A percentile compares a stretch with the other conserved stretches of the same genome.
These are phyloP conservation scores for Chaetomium sp. DNA, from an alignment of 2,329 filamentous ascomycete species.

Conservation along the genomic window DNA sequence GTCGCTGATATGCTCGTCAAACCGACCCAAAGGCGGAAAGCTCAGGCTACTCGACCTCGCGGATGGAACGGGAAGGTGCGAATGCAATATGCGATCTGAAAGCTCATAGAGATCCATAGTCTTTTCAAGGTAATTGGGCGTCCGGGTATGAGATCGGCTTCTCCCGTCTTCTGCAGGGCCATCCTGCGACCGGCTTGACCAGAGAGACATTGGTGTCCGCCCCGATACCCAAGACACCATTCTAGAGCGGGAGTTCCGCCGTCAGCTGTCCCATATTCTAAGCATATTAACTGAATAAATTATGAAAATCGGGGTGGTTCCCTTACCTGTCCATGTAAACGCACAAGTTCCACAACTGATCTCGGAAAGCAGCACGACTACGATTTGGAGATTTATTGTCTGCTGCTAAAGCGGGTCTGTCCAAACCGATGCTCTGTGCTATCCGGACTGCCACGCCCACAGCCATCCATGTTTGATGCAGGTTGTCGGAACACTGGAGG, in stretches of 20 bases:
- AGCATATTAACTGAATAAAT: background rate
- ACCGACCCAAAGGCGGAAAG: background rate
- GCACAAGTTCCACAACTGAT: background rate
- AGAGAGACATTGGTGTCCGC: background rate
- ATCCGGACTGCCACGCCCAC: background rate
- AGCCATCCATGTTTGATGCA: background rate
- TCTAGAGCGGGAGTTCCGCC: background rate
- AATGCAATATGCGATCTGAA: background rate
- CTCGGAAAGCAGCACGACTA: background rate
- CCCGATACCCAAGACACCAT: background rate
- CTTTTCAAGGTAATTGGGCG: background rate
- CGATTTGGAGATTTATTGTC: background rate
- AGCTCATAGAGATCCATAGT: background rate
- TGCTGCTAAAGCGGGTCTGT: background rate
- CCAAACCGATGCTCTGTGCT: constrained; percentile 1
- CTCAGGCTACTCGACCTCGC: background rate
- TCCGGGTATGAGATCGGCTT: background rate
- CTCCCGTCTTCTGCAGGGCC: background rate
- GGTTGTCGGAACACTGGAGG: background rate
- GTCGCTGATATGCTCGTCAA: background rate
- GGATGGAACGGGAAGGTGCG: background rate
- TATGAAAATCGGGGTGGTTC: background rate
- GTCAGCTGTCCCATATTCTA: no score
- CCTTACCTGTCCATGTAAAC: background rate
- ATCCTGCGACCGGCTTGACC: background rate